Evolutionary conservation across 2,329 filamentous ascomycete species (phyloP), one percentile per base, ranked within the genome.

Genomic region (Aspergillus pseudoglaucus): DNA sequence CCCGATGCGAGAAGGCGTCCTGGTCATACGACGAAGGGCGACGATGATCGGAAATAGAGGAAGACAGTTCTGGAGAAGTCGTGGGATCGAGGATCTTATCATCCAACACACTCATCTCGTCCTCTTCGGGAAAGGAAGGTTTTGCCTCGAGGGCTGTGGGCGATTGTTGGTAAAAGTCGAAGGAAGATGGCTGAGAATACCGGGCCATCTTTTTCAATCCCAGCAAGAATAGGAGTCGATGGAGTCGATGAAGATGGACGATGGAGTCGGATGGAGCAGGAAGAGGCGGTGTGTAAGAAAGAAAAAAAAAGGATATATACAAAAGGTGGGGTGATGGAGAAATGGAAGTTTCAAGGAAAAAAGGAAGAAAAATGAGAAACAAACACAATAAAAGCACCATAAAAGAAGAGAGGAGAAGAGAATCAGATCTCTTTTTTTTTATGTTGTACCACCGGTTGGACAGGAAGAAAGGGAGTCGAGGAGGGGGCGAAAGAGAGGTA

Each of bases 51-150:
- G 71, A 52, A 49, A 62, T 65, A 53, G 74, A 69, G 8, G 37
- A 39, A 54, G 73, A 71, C 61, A 79, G 74, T 52, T 76, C 71
- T 61, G 70, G 65, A 22, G 71, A 66, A 58, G 68, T 66, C 59
- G 68, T 66, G 41, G 74, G 66, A 60, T 80, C 77, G 45, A 79
- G 65, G 44, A 77, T 74, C 57, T 71, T 69, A 47, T 75, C 72
- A 55, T 77, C 72, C 46, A 75, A 61, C 50, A 74, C 66, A 57
- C 71, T 74, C 71, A 77, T 76, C 61, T 80, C 75, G 60, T 78
- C 76, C 58, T 74, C 71, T 59, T 73, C 72, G 38, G 66, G 58
- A 50, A 66, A 67, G 44, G 63, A 58, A 37, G 66, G 59, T 54
- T 71, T 72, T 49, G 70, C 56, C 51, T 73, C 69, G 53, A 73